Evolutionary conservation across 176 grass and related monocot species (phyloP).

Genomic region (Oryza meridionalis): DNA sequence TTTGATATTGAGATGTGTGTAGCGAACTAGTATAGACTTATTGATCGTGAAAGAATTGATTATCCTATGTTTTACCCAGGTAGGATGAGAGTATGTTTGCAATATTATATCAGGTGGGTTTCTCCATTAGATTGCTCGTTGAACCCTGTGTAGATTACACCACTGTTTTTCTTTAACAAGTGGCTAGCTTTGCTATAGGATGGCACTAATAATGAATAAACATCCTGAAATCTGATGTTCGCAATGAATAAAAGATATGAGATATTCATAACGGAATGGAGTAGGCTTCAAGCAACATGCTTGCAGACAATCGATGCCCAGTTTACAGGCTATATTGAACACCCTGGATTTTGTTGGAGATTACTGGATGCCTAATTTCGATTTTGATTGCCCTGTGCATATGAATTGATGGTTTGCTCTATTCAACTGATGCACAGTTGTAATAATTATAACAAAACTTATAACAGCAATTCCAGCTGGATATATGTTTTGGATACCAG

Average conservation of each 20-base stretch:
- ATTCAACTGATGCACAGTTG: background rate
- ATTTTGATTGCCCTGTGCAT: background rate
- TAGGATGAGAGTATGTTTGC: constrained; percentile 8
- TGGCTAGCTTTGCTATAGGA: background rate
- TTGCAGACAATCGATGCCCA: background rate
- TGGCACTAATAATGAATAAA: background rate
- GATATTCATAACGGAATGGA: background rate
- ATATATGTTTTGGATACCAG: background rate
- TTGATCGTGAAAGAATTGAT: constrained; percentile 3
- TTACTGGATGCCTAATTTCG: background rate
- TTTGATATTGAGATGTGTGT: background rate
- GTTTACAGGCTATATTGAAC: background rate
- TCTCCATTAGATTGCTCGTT: background rate
- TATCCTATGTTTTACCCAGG: background rate
- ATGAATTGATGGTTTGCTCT: background rate
- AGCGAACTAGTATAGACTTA: background rate
- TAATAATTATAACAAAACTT: background rate
- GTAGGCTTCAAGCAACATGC: background rate
- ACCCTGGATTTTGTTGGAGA: background rate
- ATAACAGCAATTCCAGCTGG: background rate
- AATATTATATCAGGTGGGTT: background rate
- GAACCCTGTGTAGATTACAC: background rate
- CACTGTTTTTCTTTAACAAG: background rate
- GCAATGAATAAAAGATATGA: background rate
- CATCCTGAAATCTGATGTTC: background rate